Conservation (phyloP, 176 grass and related monocot genomes). For the Paspalum notatum region DNA sequence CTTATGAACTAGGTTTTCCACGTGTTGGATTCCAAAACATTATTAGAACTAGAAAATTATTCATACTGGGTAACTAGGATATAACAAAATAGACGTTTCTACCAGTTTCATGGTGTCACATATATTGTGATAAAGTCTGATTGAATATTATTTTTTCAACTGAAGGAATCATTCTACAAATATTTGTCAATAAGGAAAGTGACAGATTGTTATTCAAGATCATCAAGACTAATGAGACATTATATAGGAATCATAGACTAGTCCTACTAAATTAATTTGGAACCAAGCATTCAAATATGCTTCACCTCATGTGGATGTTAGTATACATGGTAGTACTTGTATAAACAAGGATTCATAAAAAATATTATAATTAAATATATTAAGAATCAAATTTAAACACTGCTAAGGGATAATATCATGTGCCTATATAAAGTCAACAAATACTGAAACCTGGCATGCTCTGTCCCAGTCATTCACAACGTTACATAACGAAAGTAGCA, state of each 20-base stretch:
- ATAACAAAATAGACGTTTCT: no score
- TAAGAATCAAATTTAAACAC: neutral
- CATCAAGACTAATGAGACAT: neutral
- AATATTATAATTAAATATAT: no score
- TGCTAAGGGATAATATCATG: neutral
- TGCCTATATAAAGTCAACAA: neutral
- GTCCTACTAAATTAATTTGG: neutral
- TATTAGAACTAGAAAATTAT: no score
- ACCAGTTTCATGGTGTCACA: neutral
- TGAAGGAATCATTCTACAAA: no score
- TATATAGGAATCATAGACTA: neutral
- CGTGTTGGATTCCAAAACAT: no score
- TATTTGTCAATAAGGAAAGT: no score
- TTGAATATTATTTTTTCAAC: neutral
- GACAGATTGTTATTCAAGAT: neutral
- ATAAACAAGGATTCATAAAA: neutral
- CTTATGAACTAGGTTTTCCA: no score
- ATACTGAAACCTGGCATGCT: constrained; percentile 1
- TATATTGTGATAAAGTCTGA: neutral
- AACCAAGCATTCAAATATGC: neutral
- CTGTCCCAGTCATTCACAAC: neutral
- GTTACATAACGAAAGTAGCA: neutral
- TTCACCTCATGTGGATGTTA: neutral
- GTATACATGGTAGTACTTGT: neutral
- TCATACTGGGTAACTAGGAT: no score